Conservation (phyloP, 2,329 filamentous ascomycete genomes). For the Cercospora zeae-maydis region DNA sequence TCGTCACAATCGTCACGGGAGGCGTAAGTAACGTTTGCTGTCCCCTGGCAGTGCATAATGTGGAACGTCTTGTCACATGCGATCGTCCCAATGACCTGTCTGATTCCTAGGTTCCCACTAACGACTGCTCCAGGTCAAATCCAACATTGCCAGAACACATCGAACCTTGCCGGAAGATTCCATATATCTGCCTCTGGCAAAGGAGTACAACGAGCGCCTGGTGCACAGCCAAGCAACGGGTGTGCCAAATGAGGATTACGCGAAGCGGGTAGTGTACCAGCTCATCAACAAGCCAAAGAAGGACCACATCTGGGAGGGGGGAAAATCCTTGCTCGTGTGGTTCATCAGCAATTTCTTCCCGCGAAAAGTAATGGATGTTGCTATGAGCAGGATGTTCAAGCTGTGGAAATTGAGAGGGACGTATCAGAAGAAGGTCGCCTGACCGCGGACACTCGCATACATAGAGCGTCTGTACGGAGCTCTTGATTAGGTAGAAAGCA, state of each 20-base stretch:
- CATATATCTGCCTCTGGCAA: slow-evolving; percentile 51
- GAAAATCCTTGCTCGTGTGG: slow-evolving; percentile 49
- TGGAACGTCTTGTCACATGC: too few relatives aligned
- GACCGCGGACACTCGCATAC: slow-evolving; percentile 2
- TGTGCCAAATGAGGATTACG: slow-evolving; percentile 54
- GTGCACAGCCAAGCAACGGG: slow-evolving; percentile 53
- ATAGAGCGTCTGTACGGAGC: slow-evolving; percentile 1
- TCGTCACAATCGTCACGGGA: slow-evolving; percentile 54
- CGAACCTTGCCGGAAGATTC: slow-evolving; percentile 48
- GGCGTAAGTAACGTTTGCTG: slow-evolving; percentile 39
- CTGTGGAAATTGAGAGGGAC: slow-evolving; percentile 43
- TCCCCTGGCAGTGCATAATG: neutral
- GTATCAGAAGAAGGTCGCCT: slow-evolving; percentile 29
- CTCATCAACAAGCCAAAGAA: slow-evolving; percentile 43
- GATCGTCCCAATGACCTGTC: too few relatives aligned
- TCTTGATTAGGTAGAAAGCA: neutral
- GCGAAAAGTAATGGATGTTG: slow-evolving; percentile 37
- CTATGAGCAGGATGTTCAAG: slow-evolving; percentile 52
- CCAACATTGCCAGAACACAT: slow-evolving; percentile 54
- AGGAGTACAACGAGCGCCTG: slow-evolving; percentile 51
- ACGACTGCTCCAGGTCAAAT: slow-evolving; percentile 41
- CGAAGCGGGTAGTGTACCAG: slow-evolving; percentile 52
- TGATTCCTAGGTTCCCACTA: neutral
- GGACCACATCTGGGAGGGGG: slow-evolving; percentile 53
- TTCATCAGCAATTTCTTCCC: slow-evolving; percentile 50